Evolutionary conservation across 495 filamentous ascomycete species (phyloP).

Genomic region (Evernia prunastri): DNA sequence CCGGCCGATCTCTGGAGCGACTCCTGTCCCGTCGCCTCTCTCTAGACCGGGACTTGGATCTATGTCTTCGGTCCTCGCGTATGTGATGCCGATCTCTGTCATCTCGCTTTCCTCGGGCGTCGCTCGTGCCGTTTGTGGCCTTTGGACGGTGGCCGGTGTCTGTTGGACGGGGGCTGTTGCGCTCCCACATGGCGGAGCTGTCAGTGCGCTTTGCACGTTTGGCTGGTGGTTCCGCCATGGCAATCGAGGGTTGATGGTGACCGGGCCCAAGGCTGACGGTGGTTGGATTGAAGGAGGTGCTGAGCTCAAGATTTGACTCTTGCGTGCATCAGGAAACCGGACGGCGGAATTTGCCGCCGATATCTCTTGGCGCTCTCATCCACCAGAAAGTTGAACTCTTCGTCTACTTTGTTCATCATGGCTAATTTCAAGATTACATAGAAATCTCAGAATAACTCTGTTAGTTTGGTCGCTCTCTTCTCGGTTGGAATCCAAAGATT

Average conservation of each 20-base stretch:
- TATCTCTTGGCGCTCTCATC: neutral
- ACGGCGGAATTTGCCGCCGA: neutral
- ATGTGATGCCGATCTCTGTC: slow-evolving; percentile 25
- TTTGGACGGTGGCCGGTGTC: slow-evolving; percentile 12
- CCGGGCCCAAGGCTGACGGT: neutral
- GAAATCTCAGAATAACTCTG: too few relatives aligned
- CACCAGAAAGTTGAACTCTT: too few relatives aligned
- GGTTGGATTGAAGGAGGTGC: neutral
- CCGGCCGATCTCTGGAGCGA: slow-evolving; percentile 30
- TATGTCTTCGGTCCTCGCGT: slow-evolving; percentile 34
- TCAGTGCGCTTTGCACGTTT: slow-evolving; percentile 50
- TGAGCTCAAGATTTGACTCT: neutral
- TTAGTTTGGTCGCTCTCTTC: too few relatives aligned
- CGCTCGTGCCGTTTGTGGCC: slow-evolving; percentile 5
- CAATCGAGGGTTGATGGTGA: neutral
- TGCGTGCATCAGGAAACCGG: neutral
- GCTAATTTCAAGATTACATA: too few relatives aligned
- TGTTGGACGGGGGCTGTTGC: slow-evolving; percentile 27
- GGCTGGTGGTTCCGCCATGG: slow-evolving; percentile 48
- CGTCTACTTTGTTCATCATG: too few relatives aligned
- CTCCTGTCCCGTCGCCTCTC: slow-evolving; percentile 28
- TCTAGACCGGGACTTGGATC: slow-evolving; percentile 30
- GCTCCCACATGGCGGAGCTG: slow-evolving; percentile 50
- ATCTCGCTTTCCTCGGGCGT: slow-evolving; percentile 6
- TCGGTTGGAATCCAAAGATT: too few relatives aligned